Percentiles rank a stretch among this genome's conserved stretches.
Evolutionary conservation across 306 rosid genomes (phyloP).

Genomic region (Hylodesmum podocarpum): DNA sequence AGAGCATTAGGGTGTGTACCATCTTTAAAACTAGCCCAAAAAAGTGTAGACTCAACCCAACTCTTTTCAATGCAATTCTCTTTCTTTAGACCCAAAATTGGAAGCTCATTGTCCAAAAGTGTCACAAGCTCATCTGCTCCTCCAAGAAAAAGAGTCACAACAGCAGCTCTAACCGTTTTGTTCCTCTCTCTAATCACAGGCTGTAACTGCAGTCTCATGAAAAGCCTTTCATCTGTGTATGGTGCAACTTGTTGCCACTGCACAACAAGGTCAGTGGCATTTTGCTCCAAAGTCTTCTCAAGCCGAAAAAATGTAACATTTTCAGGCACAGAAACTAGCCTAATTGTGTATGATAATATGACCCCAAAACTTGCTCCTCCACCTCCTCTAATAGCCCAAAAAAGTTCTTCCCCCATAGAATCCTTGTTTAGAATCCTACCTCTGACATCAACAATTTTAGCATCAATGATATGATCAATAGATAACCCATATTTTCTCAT

Average conservation of each 20-base stretch:
- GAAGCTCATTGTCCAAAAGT: neutral
- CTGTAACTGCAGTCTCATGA: neutral
- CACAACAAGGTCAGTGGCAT: neutral
- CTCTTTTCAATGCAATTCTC: neutral
- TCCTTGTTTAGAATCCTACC: slow-evolving; percentile 8
- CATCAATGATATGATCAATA: slow-evolving; percentile 8
- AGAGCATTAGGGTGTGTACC: neutral
- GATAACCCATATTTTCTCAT: slow-evolving; percentile 19
- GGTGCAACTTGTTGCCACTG: slow-evolving; percentile 34
- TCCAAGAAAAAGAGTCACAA: neutral
- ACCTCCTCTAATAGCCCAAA: neutral
- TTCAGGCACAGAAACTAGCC: neutral
- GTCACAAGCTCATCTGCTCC: neutral
- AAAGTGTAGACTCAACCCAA: neutral
- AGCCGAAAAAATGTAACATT: neutral
- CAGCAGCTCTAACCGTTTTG: neutral
- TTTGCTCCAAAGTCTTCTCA: neutral
- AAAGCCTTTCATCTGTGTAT: neutral
- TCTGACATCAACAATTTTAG: slow-evolving; percentile 4
- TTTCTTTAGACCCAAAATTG: neutral
- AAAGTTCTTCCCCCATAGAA: neutral
- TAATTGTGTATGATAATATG: slow-evolving; percentile 7
- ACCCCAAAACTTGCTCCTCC: slow-evolving; percentile 30
- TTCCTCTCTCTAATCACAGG: neutral
- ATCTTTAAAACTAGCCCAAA: neutral